Evolutionary conservation across 805 yeast genomes (phyloP).

Genomic region (Jamesozyma jinghongensis): DNA sequence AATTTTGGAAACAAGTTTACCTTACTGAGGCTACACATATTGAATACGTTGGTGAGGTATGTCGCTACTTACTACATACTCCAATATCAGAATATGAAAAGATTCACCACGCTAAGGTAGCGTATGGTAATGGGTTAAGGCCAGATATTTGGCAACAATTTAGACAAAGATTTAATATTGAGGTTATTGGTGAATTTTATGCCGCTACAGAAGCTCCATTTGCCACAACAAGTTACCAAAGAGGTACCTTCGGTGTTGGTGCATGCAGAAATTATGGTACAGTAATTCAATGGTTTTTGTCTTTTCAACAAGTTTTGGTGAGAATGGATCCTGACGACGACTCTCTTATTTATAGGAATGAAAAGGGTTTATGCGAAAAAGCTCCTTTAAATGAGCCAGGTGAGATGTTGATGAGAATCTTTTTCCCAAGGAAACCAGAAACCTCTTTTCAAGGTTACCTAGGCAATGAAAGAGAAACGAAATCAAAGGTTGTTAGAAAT

Average conservation of each 20-base stretch:
- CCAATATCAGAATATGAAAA: conserved; percentile 58
- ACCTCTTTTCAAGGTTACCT: conserved; percentile 82
- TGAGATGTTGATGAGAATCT: conserved; percentile 71
- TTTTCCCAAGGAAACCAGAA: conserved; percentile 54
- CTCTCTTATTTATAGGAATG: conserved; percentile 58
- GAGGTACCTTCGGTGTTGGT: conserved; percentile 74
- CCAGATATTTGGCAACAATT: conserved; percentile 81
- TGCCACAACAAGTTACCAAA: conserved; percentile 73
- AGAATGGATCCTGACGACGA: conserved; percentile 78
- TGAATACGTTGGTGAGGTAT: conserved; percentile 92
- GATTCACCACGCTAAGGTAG: conserved; percentile 52
- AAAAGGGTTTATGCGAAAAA: conserved; percentile 50
- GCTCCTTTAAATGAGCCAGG: conserved; percentile 66
- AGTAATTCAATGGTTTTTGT: conserved; percentile 42
- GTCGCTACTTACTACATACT: conserved; percentile 70
- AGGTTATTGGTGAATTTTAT: conserved; percentile 79
- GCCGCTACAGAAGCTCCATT: conserved; percentile 91
- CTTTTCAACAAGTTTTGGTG: conserved; percentile 50
- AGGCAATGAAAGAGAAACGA: conserved; percentile 71
- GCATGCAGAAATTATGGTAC: conserved; percentile 78
- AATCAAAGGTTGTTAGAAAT: conserved; percentile 60
- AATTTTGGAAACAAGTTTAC: conserved; percentile 85
- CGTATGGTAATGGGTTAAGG: conserved; percentile 87
- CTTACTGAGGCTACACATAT: conserved; percentile 64
- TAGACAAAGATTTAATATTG: conserved; percentile 65